phyloP scores from a whole-genome alignment of 140 eudicot genomes.

The Erigeron philadelphicus region DNA sequence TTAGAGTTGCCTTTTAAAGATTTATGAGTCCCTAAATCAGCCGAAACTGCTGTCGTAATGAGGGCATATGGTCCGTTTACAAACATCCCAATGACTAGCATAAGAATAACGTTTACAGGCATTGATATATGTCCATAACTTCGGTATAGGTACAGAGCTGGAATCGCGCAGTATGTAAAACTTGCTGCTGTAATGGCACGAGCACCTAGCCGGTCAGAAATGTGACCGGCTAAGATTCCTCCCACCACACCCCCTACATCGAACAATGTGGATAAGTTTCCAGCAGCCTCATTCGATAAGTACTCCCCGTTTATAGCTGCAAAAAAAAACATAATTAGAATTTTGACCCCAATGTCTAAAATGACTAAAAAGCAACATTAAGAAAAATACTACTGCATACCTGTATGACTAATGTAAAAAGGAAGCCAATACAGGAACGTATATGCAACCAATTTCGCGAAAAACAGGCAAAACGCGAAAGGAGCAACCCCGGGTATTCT shows the following conservation, averaged over 20 bases:
- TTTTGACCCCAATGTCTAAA: neutral
- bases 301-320: slow-evolving; percentile 81
- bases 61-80: slow-evolving; percentile 96
- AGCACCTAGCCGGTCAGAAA: slow-evolving; percentile 74
- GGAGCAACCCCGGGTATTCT: slow-evolving; percentile 92
- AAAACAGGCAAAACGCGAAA: slow-evolving; percentile 85
- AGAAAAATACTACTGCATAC: slow-evolving; percentile 28
- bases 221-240: slow-evolving; percentile 84
- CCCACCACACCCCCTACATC: slow-evolving; percentile 97
- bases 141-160: slow-evolving; percentile 69
- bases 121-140: slow-evolving; percentile 67
- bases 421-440: slow-evolving; percentile 98
- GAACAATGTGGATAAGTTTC: slow-evolving; percentile 77
- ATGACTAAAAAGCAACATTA: neutral
- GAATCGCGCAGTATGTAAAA: slow-evolving; percentile 81
- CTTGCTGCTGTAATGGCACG: slow-evolving; percentile 95
- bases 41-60: slow-evolving; percentile 89
- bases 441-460: slow-evolving; percentile 88
- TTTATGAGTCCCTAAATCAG: slow-evolving; percentile 86
- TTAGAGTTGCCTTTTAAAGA: slow-evolving; percentile 72
- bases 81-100: slow-evolving; percentile 76
- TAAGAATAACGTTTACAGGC: slow-evolving; percentile 51
- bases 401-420: slow-evolving; percentile 90
- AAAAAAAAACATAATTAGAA: slow-evolving; percentile 20
- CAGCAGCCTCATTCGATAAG: slow-evolving; percentile 68